A percentile compares a stretch with the other conserved stretches of the same genome.
Evolutionary conservation across 1,284 basidiomycete species (phyloP).

Genomic region (Cryptococcus maquisensis): DNA sequence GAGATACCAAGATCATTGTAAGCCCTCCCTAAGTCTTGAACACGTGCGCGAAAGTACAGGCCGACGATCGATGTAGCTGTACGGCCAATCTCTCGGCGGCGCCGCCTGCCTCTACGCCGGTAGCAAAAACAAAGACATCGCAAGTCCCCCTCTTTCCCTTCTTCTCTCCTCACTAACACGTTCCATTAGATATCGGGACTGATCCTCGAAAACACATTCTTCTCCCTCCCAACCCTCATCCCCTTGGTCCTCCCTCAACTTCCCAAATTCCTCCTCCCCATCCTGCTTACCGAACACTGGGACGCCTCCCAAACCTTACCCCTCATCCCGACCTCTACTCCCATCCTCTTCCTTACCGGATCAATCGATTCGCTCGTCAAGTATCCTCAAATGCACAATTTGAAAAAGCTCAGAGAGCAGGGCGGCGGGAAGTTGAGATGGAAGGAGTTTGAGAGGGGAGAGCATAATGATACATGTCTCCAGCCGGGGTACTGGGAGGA

Average conservation of each 20-base stretch:
- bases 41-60: background rate
- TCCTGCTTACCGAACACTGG: conserved; percentile 65
- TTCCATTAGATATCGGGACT: conserved; percentile 45
- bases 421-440: conserved; percentile 47
- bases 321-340: conserved; percentile 63
- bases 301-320: conserved; percentile 69
- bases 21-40: conserved; percentile 9
- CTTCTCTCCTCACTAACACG: conserved; percentile 32
- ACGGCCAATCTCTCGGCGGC: conserved; percentile 95
- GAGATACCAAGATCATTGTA: conserved; percentile 62
- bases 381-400: conserved; percentile 71
- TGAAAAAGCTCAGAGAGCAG: conserved; percentile 58
- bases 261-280: conserved; percentile 53
- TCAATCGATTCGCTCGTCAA: conserved; percentile 78
- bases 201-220: conserved; percentile 92
- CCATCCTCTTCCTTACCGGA: conserved; percentile 82
- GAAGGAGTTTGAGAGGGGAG: conserved; percentile 58
- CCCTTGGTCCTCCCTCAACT: conserved; percentile 77
- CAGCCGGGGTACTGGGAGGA: conserved; percentile 64
- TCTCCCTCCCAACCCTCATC: conserved; percentile 71
- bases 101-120: conserved; percentile 88
- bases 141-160: conserved; percentile 36
- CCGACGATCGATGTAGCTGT: conserved; percentile 51
- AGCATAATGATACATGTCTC: conserved; percentile 70
- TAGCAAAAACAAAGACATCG: conserved; percentile 67